Conservation (phyloP, 257 asterid genomes). For the Vinca minor region DNA sequence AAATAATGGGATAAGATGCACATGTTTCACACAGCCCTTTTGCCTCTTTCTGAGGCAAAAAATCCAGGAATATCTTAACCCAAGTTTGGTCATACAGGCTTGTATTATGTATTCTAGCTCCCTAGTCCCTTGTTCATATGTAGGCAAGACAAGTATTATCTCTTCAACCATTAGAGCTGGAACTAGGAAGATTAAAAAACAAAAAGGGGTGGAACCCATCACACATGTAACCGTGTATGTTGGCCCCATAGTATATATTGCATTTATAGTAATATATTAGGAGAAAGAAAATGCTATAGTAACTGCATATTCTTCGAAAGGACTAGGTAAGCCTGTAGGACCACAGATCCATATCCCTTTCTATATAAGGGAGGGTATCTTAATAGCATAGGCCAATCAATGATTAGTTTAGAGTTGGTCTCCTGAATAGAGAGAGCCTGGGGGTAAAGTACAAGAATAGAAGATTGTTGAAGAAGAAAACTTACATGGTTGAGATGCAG, state of each 20-base stretch:
- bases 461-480: slow-evolving; percentile 7
- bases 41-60: not conserved
- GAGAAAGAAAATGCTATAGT: not conserved
- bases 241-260: not conserved
- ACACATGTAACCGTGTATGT: not conserved
- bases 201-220: not conserved
- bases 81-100: not conserved
- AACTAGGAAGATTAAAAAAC: not conserved
- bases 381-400: not conserved
- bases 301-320: not conserved
- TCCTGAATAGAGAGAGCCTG: not conserved
- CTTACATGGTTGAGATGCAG: slow-evolving; percentile 26
- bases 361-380: not conserved
- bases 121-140: not conserved
- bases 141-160: not conserved
- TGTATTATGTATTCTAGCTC: not conserved
- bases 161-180: not conserved
- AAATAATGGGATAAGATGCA: not conserved
- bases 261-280: not conserved
- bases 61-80: not conserved
- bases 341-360: slow-evolving; percentile 5
- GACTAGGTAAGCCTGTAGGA: slow-evolving; percentile 1
- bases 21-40: not conserved
- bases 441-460: not conserved
- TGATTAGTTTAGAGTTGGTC: slow-evolving; percentile 3